Evolutionary conservation across 2,329 filamentous ascomycete species (phyloP).

Genomic region (Aschersonia sp.): DNA sequence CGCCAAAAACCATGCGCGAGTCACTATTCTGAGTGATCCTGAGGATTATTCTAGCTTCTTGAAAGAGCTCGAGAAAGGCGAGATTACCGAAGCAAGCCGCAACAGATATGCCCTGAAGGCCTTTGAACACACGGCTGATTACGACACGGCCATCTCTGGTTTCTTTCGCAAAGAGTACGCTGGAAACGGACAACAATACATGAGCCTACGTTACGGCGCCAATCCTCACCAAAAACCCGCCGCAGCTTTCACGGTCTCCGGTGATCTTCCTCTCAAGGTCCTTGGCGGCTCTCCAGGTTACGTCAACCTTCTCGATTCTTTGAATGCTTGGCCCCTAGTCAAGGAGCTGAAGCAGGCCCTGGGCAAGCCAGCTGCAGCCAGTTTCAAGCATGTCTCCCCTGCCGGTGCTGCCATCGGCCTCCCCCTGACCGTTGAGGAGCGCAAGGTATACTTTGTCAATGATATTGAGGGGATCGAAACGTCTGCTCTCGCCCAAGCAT

Average conservation of each 20-base stretch:
- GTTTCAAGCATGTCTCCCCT: constrained; percentile 98
- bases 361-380: constrained; percentile 78
- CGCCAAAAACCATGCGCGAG: constrained; percentile 92
- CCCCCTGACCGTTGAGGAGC: constrained; percentile 72
- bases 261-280: constrained; percentile 84
- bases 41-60: constrained; percentile 90
- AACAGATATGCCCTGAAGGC: constrained; percentile 92
- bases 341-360: constrained; percentile 90
- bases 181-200: constrained; percentile 65
- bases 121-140: constrained; percentile 95
- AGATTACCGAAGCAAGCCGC: constrained; percentile 72
- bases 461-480: constrained; percentile 82
- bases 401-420: constrained; percentile 91
- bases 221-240: constrained; percentile 99
- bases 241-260: constrained; percentile 61
- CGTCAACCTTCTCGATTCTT: constrained; percentile 90
- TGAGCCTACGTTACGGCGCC: constrained; percentile 82
- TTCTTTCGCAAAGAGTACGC: constrained; percentile 99
- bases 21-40: constrained; percentile 92
- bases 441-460: constrained; percentile 96
- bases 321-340: constrained; percentile 94
- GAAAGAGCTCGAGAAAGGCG: constrained; percentile 73
- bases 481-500: constrained; percentile 81
- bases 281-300: constrained; percentile 83
- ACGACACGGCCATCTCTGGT: constrained; percentile 84